Evolutionary conservation across 2,329 filamentous ascomycete species (phyloP), one percentile per base, ranked within the genome.

Genomic region (Orbilia oligospora): DNA sequence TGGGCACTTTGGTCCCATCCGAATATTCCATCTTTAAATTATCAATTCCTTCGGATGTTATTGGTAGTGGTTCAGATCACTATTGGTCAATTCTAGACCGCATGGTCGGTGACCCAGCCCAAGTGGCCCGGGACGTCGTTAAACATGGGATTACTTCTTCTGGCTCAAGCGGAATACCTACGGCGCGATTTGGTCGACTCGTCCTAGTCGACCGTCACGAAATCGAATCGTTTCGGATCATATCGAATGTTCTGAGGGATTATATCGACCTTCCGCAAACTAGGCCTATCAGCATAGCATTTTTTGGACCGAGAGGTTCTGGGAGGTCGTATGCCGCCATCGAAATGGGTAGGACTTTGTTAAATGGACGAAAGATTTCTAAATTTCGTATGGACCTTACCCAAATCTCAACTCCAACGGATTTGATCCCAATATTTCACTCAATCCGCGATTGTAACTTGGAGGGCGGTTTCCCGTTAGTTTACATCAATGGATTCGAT

Each of bases 401-500:
- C 2, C 72, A 70, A 27, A 41, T 53, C 12, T 22, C 66, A 14
- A 41, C 24, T 12, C 65, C 66, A 38, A 49, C n/a, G 3, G 66
- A 71, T 30, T 44, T 76, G 12, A 46, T 70, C 6, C 56, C 72
- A 1, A 71, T 71, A 6, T 71, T 76, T 30, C 55, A 76, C 33
- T 76, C 72, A 4, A 76, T 76, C 46, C 33, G 72, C 38, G 72
- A 76, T 33, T 71, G 72, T 41, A 76, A 70, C 38, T 46, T 76
- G 12, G 65, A 76, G 49, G 72, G 72, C 1, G 48, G 56, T 6
- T 70, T 76, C 16, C 65, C 72, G 33, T 18, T 76, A 16, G 72
- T 76, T 30, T 76, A 76, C 18, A 70, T 76, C 12, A 67, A 71
- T 16, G 72, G 72, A 9, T 76, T 76, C 30, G 72, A 76, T 49